A percentile compares a stretch with the other conserved stretches of the same genome.
Evolutionary conservation across 2,329 filamentous ascomycete genomes (phyloP).

Genomic region (Penicillium sp.): DNA sequence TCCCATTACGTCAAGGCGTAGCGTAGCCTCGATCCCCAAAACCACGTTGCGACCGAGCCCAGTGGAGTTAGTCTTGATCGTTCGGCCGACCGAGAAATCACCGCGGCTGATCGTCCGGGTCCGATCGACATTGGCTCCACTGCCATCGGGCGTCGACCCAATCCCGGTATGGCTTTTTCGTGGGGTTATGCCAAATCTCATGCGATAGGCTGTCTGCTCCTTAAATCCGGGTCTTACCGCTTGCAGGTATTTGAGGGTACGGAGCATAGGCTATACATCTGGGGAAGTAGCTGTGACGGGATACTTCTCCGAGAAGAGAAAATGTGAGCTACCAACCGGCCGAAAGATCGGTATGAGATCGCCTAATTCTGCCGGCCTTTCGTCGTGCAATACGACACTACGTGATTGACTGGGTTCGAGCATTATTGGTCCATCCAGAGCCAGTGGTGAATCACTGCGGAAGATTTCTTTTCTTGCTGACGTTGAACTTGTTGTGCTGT

Average conservation of each 20-base stretch:
- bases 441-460: too few species aligned
- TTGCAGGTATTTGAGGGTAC: not conserved
- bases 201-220: not conserved
- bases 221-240: not conserved
- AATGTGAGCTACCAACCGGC: not conserved
- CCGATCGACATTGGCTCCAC: slow-evolving; percentile 3
- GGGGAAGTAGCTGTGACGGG: not conserved
- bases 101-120: slow-evolving; percentile 15
- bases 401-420: too few species aligned
- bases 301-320: not conserved
- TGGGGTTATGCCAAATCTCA: slow-evolving; percentile 13
- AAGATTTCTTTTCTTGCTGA: too few species aligned
- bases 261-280: not conserved
- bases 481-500: too few species aligned
- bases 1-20: not conserved
- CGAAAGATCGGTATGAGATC: not conserved
- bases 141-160: not conserved
- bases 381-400: too few species aligned
- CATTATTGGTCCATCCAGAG: too few species aligned
- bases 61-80: not conserved
- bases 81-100: slow-evolving; percentile 24
- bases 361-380: not conserved
- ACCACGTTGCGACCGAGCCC: not conserved
- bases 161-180: not conserved
- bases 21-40: not conserved